These are phyloP conservation scores for Septoria linicola DNA, from an alignment of 2,329 filamentous ascomycete genomes.

Conservation along the genomic window DNA sequence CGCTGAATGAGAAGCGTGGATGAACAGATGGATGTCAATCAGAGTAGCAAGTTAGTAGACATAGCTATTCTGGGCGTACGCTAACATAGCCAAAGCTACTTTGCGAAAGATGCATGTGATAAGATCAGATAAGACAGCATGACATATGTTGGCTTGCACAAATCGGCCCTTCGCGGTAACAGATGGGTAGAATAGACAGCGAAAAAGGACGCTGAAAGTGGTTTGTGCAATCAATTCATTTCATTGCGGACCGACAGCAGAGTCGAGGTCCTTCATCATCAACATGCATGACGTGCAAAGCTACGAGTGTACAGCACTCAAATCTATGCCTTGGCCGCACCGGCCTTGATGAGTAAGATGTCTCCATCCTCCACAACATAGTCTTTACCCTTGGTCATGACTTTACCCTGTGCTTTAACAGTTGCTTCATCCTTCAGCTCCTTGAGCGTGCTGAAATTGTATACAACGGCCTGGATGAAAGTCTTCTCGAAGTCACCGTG, in stretches of 20 bases:
- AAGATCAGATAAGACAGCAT: no score
- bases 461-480: constrained; percentile 94
- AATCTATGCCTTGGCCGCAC: constrained; percentile 64
- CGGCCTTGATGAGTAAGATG: constrained; percentile 83
- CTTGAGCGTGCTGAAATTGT: constrained; percentile 79
- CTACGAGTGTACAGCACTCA: constrained; percentile 1
- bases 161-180: no score
- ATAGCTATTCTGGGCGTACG: no score
- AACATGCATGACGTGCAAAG: constrained; percentile 15
- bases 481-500: constrained; percentile 99
- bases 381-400: constrained; percentile 98
- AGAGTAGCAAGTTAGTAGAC: no score
- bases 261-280: constrained; percentile 15
- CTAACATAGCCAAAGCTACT: no score
- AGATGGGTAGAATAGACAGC: no score
- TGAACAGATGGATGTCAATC: no score
- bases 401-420: constrained; percentile 90
- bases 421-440: constrained; percentile 85
- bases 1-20: no score
- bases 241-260: constrained; percentile 13
- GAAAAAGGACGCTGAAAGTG: no score
- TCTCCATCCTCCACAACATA: constrained; percentile 86
- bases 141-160: no score
- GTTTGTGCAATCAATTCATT: no score
- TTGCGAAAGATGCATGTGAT: no score